Conservation (phyloP, 345 rosid species). For the Euphorbia tirucalli region DNA sequence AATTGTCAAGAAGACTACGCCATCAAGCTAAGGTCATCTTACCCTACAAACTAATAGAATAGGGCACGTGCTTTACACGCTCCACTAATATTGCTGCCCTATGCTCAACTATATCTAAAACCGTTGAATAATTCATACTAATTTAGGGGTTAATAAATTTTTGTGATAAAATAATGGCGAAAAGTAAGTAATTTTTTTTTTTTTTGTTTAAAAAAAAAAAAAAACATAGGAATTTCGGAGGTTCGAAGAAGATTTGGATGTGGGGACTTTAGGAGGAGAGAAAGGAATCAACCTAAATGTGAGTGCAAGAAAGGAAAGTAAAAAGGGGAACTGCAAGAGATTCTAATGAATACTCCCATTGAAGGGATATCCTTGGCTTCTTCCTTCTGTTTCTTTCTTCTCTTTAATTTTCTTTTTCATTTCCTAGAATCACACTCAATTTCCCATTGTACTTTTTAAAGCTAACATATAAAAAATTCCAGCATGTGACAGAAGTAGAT, state of each 20-base stretch:
- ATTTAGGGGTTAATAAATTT: background rate
- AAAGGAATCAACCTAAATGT: constrained; percentile 26
- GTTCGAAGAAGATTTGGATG: constrained; percentile 27
- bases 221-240: too few relatives aligned
- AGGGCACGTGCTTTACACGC: background rate
- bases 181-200: too few relatives aligned
- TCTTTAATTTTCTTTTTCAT: background rate
- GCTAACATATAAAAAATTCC: too few relatives aligned
- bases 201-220: too few relatives aligned
- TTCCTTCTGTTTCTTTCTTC: background rate
- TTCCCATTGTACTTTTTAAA: too few relatives aligned
- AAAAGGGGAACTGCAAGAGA: too few relatives aligned
- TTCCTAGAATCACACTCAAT: background rate
- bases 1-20: background rate
- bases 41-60: background rate
- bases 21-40: background rate
- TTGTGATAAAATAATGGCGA: too few relatives aligned
- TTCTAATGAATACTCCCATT: too few relatives aligned
- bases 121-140: background rate
- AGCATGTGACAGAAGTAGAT: too few relatives aligned
- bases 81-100: background rate
- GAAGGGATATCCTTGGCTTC: constrained; percentile 12
- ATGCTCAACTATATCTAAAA: background rate
- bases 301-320: constrained; percentile 16
- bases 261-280: constrained; percentile 12